Base-by-base conservation (phyloP, 2,329 filamentous ascomycete genomes). In the Cladosporium sp. region DNA sequence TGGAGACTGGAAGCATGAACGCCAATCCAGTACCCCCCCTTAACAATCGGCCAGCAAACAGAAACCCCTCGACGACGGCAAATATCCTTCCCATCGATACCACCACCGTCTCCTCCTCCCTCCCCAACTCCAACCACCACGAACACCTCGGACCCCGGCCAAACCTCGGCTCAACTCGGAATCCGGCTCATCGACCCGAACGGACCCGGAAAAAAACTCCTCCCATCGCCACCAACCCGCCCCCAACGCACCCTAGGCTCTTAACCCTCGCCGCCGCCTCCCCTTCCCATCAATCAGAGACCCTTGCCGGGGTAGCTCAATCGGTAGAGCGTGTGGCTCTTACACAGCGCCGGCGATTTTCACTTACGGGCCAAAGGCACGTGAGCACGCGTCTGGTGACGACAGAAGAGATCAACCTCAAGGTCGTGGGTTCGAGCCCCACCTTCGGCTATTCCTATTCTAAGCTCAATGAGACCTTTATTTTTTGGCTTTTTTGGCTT, bases 251-350 rank as follows among this genome's bases (percentile, higher is more conserved):
- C 16, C 16, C 16, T 18, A 18, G 16, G 16, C 13, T 38, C 35
- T 38, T 38, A 9, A 16, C n/a, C 35, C 35, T 14, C 46, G 11
- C 22, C 37, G 14, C 9, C 28, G 1, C 9, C 37, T 35, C 19
- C 14, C 5, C 8, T 16, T 22, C n/a, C 7, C 46, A 49, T 41
- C 35, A 41, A 49, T 6, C 10, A n/a, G 33, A 18, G 19, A 49
- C 46, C 46, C 35, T 41, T 49, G 72, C 72, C 68, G 67, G 72
- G 71, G 70, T 74, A 75, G 72, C 73, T 75, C 73, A 75, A 75
- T 75, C 71, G 73, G 72, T 71, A 75, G 73, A 74, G 73, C 73
- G 73, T 75, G 73, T 73, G 73, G 72, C 73, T 75, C 72, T 74
- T 76, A 76, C 41, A 16, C 8, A 28, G 22, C 22, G 7, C 22